Evolutionary conservation across 2,329 filamentous ascomycete genomes (phyloP), one percentile per base, ranked within the genome.

Genomic region (Trichoderma oligosporum): DNA sequence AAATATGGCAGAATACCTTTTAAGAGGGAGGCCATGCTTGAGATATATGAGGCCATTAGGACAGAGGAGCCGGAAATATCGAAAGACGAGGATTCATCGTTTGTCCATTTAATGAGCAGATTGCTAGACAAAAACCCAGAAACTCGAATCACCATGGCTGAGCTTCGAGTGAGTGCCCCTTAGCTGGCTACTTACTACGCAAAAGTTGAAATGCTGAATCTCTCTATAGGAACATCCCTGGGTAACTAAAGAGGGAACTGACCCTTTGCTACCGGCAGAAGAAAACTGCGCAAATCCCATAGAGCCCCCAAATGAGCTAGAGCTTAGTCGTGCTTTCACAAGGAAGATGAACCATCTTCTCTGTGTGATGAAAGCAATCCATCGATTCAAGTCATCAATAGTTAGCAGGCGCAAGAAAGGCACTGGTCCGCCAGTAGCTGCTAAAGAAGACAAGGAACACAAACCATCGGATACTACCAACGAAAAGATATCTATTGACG

Each of bases 1-100:
- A 86, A 88, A 60, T 97, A 96, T 66, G 94, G 94, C 29, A 80
- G 78, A 48, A 87, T 99, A 60, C 94, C 94, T 0, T 99, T 97
- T 67, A 87, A 92, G 66, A 83, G 87, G 56, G 77, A 82, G 5
- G 85, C 84, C 16, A 85, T 97, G 59, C 77, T 97, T 56, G 92
- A 96, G 49, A 83, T 97, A 61, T 97, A 95, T 68, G 86, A 96
- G 59, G 85, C 91, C 4, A 97, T 99, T 72, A 87, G 87, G 62
- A 82, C 79, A 27, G 87, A 96, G 38, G 72, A 82, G 3, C 73
- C 87, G 0, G 71, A 79, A 14, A 76, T 93, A 22, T 83, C 86
- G 0, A 75, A 77, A 0, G 83, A 85, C 57, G 82, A 85, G 60
- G 83, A 89, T 59, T 77, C 83, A 0, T 76, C 83, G 20, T 91